These are phyloP conservation scores for Rhizoclosmatium sp. DNA, from an alignment of 192 early-diverging fungal species.

Conservation along the genomic window DNA sequence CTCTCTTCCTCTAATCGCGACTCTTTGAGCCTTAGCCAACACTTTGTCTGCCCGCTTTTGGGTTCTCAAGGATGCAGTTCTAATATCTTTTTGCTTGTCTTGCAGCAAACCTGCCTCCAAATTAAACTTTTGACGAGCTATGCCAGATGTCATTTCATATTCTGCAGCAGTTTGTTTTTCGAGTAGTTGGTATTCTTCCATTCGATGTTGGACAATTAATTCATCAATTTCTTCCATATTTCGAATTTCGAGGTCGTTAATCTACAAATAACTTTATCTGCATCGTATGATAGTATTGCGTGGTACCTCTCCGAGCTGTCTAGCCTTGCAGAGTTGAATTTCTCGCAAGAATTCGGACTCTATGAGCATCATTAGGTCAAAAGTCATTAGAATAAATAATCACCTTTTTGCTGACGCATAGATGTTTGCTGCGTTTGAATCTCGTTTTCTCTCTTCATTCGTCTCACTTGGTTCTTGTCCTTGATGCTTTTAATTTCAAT, in stretches of 20 bases:
- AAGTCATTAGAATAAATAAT: background rate
- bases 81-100: constrained; percentile 35
- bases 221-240: constrained; percentile 36
- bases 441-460: constrained; percentile 37
- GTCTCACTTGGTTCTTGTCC: constrained; percentile 29
- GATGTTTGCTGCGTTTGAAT: constrained; percentile 26
- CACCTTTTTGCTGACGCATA: constrained; percentile 44
- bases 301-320: constrained; percentile 33
- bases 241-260: constrained; percentile 39
- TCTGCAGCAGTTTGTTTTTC: constrained; percentile 27
- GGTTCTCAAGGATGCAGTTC: background rate
- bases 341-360: constrained; percentile 40
- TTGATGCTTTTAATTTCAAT: constrained; percentile 35
- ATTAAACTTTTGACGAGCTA: constrained; percentile 17
- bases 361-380: background rate
- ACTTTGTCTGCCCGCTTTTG: constrained; percentile 20
- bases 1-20: constrained; percentile 29
- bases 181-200: constrained; percentile 36
- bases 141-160: constrained; percentile 1
- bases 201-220: constrained; percentile 7
- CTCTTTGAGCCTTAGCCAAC: constrained; percentile 29
- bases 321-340: constrained; percentile 38
- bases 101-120: constrained; percentile 19
- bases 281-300: background rate
- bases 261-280: background rate